phyloP scores from a whole-genome alignment of 805 yeast genomes.

The Suhomyces emberorum region DNA sequence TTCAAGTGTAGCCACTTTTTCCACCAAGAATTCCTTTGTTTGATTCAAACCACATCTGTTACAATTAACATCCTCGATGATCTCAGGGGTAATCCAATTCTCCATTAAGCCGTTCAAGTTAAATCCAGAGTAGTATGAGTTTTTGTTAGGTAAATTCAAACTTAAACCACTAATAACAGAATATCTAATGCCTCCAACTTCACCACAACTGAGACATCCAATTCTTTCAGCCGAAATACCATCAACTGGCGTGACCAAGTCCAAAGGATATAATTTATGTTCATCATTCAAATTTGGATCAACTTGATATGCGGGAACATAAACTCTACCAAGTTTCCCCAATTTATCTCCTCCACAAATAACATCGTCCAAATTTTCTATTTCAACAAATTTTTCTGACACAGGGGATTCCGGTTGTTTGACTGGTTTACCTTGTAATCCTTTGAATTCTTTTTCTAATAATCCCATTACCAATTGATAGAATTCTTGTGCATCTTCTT shows the following conservation, averaged over 20 bases:
- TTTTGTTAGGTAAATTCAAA: slow-evolving; percentile 58
- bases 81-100: slow-evolving; percentile 75
- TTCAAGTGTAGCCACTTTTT: slow-evolving; percentile 27
- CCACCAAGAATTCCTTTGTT: slow-evolving; percentile 49
- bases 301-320: slow-evolving; percentile 70
- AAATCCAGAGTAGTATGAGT: slow-evolving; percentile 31
- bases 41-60: slow-evolving; percentile 81
- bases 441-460: slow-evolving; percentile 55
- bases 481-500: slow-evolving; percentile 96
- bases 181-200: slow-evolving; percentile 86
- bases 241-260: slow-evolving; percentile 83
- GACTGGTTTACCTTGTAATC: slow-evolving; percentile 8
- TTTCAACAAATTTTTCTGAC: slow-evolving; percentile 19
- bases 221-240: slow-evolving; percentile 86
- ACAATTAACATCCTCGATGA: slow-evolving; percentile 91
- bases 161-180: slow-evolving; percentile 75
- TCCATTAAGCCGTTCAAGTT: slow-evolving; percentile 51
- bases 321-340: slow-evolving; percentile 62
- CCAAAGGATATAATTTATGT: slow-evolving; percentile 48
- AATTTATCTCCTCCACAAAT: slow-evolving; percentile 42
- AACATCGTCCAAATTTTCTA: slow-evolving; percentile 21
- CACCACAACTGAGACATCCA: slow-evolving; percentile 89
- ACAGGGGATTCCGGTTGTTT: slow-evolving; percentile 8
- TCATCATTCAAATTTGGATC: slow-evolving; percentile 60
- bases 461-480: slow-evolving; percentile 74